Evolutionary conservation across 2,329 filamentous ascomycete species (phyloP).

Genomic region (Trichoderma simmonsii): DNA sequence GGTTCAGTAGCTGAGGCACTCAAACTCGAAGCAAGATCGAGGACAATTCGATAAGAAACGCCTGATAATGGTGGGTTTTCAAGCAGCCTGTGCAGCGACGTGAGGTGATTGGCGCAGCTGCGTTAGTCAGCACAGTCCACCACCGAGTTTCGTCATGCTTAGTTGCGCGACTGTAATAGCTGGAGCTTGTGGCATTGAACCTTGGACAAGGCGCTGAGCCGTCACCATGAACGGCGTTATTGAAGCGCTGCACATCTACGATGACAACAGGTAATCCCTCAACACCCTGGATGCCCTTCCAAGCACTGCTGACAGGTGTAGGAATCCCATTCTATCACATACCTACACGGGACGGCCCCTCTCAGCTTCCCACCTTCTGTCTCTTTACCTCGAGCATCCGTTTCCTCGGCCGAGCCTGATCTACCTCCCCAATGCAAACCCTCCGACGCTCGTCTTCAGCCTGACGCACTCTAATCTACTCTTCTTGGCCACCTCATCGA

Average conservation of each 20-base stretch:
- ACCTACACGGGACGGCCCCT: conserved; percentile 81
- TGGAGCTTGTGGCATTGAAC: conserved; percentile 12
- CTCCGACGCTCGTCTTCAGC: conserved; percentile 85
- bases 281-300: background rate
- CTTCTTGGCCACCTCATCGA: conserved; percentile 78
- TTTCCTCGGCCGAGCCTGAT: conserved; percentile 79
- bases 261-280: conserved; percentile 78
- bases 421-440: conserved; percentile 77
- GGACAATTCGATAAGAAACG: background rate
- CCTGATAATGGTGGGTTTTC: background rate
- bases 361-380: conserved; percentile 70
- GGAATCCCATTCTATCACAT: conserved; percentile 82
- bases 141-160: conserved; percentile 32
- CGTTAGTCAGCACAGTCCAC: conserved; percentile 16
- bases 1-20: conserved; percentile 6
- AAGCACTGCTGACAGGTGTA: conserved; percentile 35
- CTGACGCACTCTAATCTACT: conserved; percentile 83
- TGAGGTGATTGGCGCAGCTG: background rate
- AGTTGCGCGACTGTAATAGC: conserved; percentile 7
- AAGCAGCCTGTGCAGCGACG: background rate
- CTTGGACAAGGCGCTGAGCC: conserved; percentile 27
- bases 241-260: conserved; percentile 94
- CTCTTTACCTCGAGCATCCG: conserved; percentile 82
- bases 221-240: conserved; percentile 77
- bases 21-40: background rate